A percentile compares a stretch with the other conserved stretches of the same genome.
phyloP scores from a whole-genome alignment of 768 basidiomycete genomes.

The Pholiota molesta region DNA sequence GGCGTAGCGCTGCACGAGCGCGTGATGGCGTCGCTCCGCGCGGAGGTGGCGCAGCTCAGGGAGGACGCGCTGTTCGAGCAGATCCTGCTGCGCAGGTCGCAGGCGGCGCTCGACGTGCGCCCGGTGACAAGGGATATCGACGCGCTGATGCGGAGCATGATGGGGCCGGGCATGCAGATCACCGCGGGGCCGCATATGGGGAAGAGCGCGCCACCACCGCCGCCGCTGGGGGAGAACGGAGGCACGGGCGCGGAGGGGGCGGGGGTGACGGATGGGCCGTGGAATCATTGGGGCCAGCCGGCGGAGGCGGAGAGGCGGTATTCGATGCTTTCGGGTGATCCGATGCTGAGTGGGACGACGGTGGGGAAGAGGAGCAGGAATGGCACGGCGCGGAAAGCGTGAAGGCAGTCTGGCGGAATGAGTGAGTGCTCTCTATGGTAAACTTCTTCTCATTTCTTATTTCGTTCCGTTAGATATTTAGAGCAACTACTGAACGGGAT shows the following conservation, averaged over 20 bases:
- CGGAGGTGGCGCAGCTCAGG: conserved; percentile 41
- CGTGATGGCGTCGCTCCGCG: conserved; percentile 39
- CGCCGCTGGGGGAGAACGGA: no score
- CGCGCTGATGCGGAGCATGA: conserved; percentile 54
- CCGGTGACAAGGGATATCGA: conserved; percentile 51
- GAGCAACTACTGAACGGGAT: no score
- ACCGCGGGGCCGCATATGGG: conserved; percentile 20
- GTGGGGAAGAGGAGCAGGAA: conserved; percentile 30
- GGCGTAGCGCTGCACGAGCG: conserved; percentile 28
- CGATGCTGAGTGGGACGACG: conserved; percentile 23
- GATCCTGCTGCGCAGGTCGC: conserved; percentile 47
- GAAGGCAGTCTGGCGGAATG: background rate
- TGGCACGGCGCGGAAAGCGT: conserved; percentile 24
- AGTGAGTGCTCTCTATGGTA: background rate
- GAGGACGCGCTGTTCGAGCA: conserved; percentile 54
- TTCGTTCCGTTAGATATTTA: no score
- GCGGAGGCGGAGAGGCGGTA: conserved; percentile 18
- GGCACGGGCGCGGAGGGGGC: no score
- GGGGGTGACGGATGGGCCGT: conserved; percentile 32
- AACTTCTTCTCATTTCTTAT: background rate
- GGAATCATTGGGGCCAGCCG: conserved; percentile 35
- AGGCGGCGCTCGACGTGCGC: conserved; percentile 44
- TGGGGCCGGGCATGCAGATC: conserved; percentile 36
- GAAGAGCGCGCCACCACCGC: conserved; percentile 3
- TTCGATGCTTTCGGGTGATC: conserved; percentile 9